Base-by-base conservation (phyloP, 2,329 filamentous ascomycete genomes). In the Amphichorda felina region DNA sequence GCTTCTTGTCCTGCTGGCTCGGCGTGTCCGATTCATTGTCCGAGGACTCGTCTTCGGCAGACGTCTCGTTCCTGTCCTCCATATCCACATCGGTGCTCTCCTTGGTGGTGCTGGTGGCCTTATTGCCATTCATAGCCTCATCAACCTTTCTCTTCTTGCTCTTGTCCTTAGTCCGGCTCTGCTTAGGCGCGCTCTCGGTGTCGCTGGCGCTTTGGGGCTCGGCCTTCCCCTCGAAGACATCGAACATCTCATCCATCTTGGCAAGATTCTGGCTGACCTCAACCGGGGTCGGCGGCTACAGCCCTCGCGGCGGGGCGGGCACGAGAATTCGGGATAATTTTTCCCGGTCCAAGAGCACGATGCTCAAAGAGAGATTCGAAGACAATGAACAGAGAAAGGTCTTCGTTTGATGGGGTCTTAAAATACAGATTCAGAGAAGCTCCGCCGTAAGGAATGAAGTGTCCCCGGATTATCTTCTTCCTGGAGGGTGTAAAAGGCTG, bases 91-190 rank as follows among this genome's bases (percentile, higher is more conserved):
- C 46, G 41, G 32, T 35, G 11, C 35, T 34, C 15, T 40, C 43
- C 33, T 46, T 36, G 10, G 30, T 30, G 14, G 32, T 28, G 11
- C 30, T 33, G 40, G n/a, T 37, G 40, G 36, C 48, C 43, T 25
- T 50, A 35, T 36, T 8, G 24, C 33, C 8, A 37, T 88, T 89
- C 44, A 86, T 75, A 40, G 75, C 73, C 41, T 86, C 85, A 55
- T 87, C 88, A 27, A 81, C 79, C 57, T 86, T 84, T 58, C 87
- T 75, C 70, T 95, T 94, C 63, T 87, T 91, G 62, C 66, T 82
- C 38, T 74, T 71, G 48, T 53, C 61, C 45, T 64, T 68, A 42
- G 68, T 35, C 15, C 34, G 35, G 21, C 14, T 24, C 37, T 34
- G n/a, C 17, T 19, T 72, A 15, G 63, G 45, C 8, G 44, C 31